Conservation (phyloP, 1,284 basidiomycete species). For the Marasmius tenuissimus region DNA sequence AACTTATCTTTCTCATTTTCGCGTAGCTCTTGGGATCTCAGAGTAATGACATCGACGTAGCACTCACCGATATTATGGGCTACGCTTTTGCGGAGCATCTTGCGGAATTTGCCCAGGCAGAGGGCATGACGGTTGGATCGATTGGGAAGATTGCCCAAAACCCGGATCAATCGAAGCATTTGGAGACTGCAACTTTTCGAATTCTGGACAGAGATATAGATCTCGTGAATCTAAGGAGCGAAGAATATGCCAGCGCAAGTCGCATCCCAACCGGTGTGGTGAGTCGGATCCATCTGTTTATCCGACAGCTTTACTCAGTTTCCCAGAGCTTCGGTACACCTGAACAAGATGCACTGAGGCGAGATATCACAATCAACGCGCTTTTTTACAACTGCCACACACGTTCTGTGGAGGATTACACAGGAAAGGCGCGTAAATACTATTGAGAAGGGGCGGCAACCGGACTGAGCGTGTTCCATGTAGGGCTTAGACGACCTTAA, state of each 20-base stretch:
- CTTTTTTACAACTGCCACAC: constrained; percentile 97
- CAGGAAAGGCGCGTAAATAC: constrained; percentile 56
- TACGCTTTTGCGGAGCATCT: constrained; percentile 86
- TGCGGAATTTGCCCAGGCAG: constrained; percentile 59
- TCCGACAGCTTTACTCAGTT: constrained; percentile 3
- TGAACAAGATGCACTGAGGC: constrained; percentile 84
- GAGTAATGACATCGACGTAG: constrained; percentile 94
- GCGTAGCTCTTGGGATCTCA: constrained; percentile 77
- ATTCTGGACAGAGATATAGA: constrained; percentile 88
- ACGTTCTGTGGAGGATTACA: constrained; percentile 87
- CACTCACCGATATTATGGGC: constrained; percentile 89
- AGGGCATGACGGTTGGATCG: constrained; percentile 58
- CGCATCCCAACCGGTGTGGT: constrained; percentile 90
- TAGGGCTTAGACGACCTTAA: constrained; percentile 85
- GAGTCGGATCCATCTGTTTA: constrained; percentile 28
- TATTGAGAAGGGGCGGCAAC: constrained; percentile 2
- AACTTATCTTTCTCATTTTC: constrained; percentile 7
- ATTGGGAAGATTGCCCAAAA: constrained; percentile 89
- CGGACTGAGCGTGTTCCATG: neutral
- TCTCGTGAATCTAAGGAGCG: constrained; percentile 92
- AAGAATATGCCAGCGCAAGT: constrained; percentile 86
- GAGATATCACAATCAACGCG: constrained; percentile 96
- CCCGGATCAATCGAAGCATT: constrained; percentile 96
- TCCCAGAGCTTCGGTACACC: constrained; percentile 89
- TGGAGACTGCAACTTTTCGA: constrained; percentile 93